These are phyloP conservation scores for Retiboletus flavoniger DNA, from an alignment of 1,284 basidiomycete genomes.

Conservation along the genomic window DNA sequence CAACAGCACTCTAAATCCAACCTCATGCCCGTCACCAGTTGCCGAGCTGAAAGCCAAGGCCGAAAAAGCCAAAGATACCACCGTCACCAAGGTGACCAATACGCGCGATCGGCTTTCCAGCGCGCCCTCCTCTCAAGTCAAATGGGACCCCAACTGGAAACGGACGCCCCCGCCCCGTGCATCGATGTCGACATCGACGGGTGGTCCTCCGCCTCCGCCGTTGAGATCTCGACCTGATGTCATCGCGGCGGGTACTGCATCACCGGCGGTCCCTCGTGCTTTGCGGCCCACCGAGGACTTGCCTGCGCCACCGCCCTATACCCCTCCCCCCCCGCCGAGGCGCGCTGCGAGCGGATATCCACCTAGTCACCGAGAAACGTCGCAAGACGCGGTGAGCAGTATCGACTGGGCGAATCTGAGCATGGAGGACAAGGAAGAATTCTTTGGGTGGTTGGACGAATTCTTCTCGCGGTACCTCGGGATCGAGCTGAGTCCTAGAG, in stretches of 20 bases:
- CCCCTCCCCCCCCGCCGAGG: slow-evolving; percentile 14
- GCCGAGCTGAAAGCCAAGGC: slow-evolving; percentile 67
- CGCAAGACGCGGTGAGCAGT: slow-evolving; percentile 12
- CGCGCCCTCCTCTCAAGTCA: slow-evolving; percentile 55
- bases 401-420: slow-evolving; percentile 73
- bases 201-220: slow-evolving; percentile 20
- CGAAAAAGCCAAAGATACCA: slow-evolving; percentile 53
- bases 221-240: slow-evolving; percentile 16
- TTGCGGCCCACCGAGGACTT: slow-evolving; percentile 7
- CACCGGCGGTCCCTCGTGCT: slow-evolving; percentile 3
- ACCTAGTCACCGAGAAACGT: slow-evolving; percentile 9
- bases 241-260: background rate
- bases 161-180: slow-evolving; percentile 24
- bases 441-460: slow-evolving; percentile 77
- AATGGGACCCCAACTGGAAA: slow-evolving; percentile 52
- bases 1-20: background rate
- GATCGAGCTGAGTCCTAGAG: slow-evolving; percentile 21
- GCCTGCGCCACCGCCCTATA: background rate
- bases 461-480: slow-evolving; percentile 56
- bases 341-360: slow-evolving; percentile 27
- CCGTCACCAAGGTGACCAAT: slow-evolving; percentile 50
- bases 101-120: slow-evolving; percentile 58
- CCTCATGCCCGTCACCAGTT: slow-evolving; percentile 37
- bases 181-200: slow-evolving; percentile 10
- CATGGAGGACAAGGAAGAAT: slow-evolving; percentile 61